phyloP scores from a whole-genome alignment of 176 grass and related monocot species.

The Avena atlantica region DNA sequence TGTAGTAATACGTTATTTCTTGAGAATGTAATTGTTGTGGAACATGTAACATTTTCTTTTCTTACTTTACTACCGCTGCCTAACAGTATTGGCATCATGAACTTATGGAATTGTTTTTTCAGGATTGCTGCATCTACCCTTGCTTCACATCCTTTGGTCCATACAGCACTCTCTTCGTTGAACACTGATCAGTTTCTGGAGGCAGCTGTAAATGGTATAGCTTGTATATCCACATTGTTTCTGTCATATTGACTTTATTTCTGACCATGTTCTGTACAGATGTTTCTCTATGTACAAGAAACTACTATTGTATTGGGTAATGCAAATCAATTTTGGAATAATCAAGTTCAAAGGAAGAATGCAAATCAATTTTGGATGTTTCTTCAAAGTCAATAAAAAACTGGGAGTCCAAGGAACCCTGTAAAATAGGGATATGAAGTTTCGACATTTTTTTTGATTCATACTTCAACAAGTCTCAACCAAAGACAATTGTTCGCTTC shows the following conservation, averaged over 20 bases:
- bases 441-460: neutral
- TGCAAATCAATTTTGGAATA: neutral
- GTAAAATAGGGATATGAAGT: slow-evolving; percentile 12
- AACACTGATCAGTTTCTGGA: slow-evolving; percentile 84
- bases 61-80: slow-evolving; percentile 26
- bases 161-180: slow-evolving; percentile 72
- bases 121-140: slow-evolving; percentile 78
- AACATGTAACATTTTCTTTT: slow-evolving; percentile 24
- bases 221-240: slow-evolving; percentile 46
- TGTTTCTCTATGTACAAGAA: slow-evolving; percentile 22
- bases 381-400: slow-evolving; percentile 17
- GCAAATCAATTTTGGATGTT: neutral
- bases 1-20: slow-evolving; percentile 36
- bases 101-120: slow-evolving; percentile 47
- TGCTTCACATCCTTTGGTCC: slow-evolving; percentile 88
- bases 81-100: slow-evolving; percentile 16
- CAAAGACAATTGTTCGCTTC: neutral
- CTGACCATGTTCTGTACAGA: neutral
- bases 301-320: neutral
- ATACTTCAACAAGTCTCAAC: slow-evolving; percentile 15
- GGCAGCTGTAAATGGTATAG: slow-evolving; percentile 91
- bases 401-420: slow-evolving; percentile 10
- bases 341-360: slow-evolving; percentile 1
- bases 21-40: slow-evolving; percentile 37
- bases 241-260: slow-evolving; percentile 41